Base-by-base conservation (phyloP, 1,284 basidiomycete genomes). In the Sporisorium iseilematis-ciliati region DNA sequence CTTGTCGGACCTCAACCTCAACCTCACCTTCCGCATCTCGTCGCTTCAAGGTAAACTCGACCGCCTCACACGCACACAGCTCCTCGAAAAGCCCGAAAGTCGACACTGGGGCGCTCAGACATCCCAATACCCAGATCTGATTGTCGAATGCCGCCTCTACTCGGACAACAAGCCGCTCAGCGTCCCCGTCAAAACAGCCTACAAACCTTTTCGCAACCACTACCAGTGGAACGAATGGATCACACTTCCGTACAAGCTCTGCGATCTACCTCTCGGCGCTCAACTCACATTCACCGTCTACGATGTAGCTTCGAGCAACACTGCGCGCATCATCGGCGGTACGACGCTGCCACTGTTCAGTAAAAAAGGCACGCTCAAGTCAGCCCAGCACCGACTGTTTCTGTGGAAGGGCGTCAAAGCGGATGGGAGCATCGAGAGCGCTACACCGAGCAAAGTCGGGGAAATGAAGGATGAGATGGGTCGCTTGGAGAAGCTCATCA, bases 211-310 rank as follows among this genome's bases (percentile, higher is more conserved):
- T 88, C 64, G 67, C 33, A 69, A 64, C 45, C 59, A 52, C 42
- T 68, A 66, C 48, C 50, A 80, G 42, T 99, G 96, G 96, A 96
- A 96, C 81, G 93, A 97, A 87, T 93, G 92, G 89, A 91, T 98
- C 50, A 91, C 92, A 0, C 87, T 98, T 4, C 95, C 95, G 0
- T 92, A 96, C 80, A 91, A 91, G 45, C 96, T 97, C 71, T 92
- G 93, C 57, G 94, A 97, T 79, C 88, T 99, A 5, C 94, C 95
- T 0, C 87, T 94, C 33, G 92, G 88, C 79, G 91, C 95, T 0
- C 95, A 97, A 79, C 89, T 99, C 58, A 92, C 92, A 0, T 93
- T 98, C 82, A 98, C 96, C 1, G 91, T 98, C 21, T 97, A 94
- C 91, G 95, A 98, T 83, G 93, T 95, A 0, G 75, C 72, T 1